A percentile compares a stretch with the other conserved stretches of the same genome.
Evolutionary conservation across 768 basidiomycete species (phyloP).

Genomic region (Psilocybe azurescens): DNA sequence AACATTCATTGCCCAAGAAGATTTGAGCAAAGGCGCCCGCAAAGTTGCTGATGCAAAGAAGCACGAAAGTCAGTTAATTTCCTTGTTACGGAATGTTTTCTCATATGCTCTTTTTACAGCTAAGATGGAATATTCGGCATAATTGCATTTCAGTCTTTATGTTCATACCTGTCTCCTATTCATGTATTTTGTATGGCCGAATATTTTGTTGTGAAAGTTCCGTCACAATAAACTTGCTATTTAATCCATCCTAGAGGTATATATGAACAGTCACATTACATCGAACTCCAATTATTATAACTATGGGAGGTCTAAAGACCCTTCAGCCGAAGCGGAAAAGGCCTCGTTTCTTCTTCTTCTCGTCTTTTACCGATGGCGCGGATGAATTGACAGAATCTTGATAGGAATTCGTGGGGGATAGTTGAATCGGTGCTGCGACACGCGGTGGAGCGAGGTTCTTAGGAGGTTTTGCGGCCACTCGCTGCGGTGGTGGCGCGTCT

Average conservation of each 20-base stretch:
- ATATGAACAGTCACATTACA: conserved; percentile 18
- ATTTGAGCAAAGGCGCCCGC: conserved; percentile 93
- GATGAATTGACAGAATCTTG: conserved; percentile 47
- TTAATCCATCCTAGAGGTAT: conserved; percentile 18
- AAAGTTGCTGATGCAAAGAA: conserved; percentile 98
- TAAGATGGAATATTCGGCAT: conserved; percentile 59
- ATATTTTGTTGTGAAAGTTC: not conserved
- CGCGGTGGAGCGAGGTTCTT: conserved; percentile 40
- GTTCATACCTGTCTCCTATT: conserved; percentile 15
- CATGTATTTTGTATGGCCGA: conserved; percentile 1
- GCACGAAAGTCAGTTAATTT: conserved; percentile 79
- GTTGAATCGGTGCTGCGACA: conserved; percentile 39
- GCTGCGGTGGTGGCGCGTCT: conserved; percentile 62
- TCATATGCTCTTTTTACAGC: conserved; percentile 33
- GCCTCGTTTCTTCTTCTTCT: conserved; percentile 81
- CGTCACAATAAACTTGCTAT: not conserved
- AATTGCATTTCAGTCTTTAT: conserved; percentile 21
- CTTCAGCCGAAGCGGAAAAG: conserved; percentile 65
- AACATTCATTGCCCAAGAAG: conserved; percentile 93
- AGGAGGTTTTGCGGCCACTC: conserved; percentile 35
- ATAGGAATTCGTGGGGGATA: conserved; percentile 60
- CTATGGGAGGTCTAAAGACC: conserved; percentile 9
- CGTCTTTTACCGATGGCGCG: conserved; percentile 46
- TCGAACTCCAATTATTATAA: conserved; percentile 23
- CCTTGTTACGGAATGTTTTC: conserved; percentile 3